Evolutionary conservation across 257 asterid species (phyloP).

Genomic region (Eustoma russellianum): DNA sequence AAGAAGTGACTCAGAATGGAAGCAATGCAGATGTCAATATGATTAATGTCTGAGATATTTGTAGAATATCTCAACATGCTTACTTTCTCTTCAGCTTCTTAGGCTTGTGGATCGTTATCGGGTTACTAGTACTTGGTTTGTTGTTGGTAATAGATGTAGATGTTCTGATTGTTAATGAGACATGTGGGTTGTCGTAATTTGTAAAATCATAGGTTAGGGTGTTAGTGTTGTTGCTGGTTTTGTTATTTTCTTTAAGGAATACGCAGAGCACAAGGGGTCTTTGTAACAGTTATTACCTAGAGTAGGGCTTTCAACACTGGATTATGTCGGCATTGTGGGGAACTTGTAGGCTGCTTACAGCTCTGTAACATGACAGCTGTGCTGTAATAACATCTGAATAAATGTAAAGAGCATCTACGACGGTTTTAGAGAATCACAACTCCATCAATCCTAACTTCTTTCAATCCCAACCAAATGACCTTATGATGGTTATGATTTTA

Average conservation of each 20-base stretch:
- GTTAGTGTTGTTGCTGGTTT: constrained; percentile 6
- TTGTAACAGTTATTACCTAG: constrained; percentile 8
- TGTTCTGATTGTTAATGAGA: constrained; percentile 22
- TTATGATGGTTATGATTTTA: no score
- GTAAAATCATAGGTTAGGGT: constrained; percentile 20
- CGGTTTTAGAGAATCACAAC: no score
- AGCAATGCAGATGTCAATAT: constrained; percentile 3
- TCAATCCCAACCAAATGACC: no score
- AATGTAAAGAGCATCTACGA: no score
- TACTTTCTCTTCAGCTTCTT: constrained; percentile 4
- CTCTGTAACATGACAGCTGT: constrained; percentile 16
- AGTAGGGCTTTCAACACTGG: constrained; percentile 16
- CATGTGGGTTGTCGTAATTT: constrained; percentile 8
- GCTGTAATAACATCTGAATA: neutral
- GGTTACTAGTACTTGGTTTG: constrained; percentile 5
- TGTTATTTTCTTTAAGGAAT: constrained; percentile 7
- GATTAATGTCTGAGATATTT: constrained; percentile 13
- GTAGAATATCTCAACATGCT: neutral
- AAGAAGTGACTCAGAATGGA: constrained; percentile 22
- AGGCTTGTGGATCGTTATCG: constrained; percentile 6
- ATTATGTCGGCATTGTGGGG: constrained; percentile 11
- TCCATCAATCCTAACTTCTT: no score
- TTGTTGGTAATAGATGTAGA: constrained; percentile 11
- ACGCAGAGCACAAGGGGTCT: constrained; percentile 13
- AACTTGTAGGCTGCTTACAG: constrained; percentile 13